Conservation (phyloP, 2,329 filamentous ascomycete species). For the Phialophora chinensis region DNA sequence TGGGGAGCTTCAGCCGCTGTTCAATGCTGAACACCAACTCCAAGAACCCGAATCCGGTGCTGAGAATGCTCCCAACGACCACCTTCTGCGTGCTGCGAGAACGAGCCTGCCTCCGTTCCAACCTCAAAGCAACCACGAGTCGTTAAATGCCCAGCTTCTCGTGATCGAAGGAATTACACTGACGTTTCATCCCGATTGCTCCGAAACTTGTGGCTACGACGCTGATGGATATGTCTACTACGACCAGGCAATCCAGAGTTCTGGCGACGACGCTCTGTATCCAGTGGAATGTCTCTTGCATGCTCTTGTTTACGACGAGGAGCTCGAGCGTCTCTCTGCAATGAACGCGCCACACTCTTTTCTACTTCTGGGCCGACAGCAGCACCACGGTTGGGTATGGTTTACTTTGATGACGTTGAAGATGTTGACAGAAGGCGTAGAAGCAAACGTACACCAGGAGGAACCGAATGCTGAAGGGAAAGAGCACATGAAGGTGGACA, state of each 20-base stretch:
- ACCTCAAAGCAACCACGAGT: not conserved
- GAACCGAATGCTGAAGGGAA: not conserved
- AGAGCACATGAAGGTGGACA: not conserved
- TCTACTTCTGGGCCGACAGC: not conserved
- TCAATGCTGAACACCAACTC: not conserved
- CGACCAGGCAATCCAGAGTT: not conserved
- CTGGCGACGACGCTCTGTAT: not conserved
- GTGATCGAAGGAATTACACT: constrained; percentile 6
- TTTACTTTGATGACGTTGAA: not conserved
- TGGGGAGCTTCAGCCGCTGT: not conserved
- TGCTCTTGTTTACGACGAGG: not conserved
- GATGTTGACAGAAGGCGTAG: not conserved
- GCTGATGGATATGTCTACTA: constrained; percentile 3
- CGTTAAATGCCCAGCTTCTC: not conserved
- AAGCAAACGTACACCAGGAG: not conserved
- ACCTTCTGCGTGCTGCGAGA: not conserved
- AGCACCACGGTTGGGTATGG: not conserved
- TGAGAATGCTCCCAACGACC: not conserved
- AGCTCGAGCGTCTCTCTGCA: not conserved
- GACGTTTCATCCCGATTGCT: not conserved
- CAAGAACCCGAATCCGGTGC: too few species aligned
- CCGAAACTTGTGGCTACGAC: not conserved
- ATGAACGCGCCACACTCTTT: not conserved
- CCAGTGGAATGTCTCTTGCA: not conserved
- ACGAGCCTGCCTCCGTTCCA: not conserved